Evolutionary conservation across 83 land plant genomes (phyloP).

Genomic region (Diphasiastrum complanatum): DNA sequence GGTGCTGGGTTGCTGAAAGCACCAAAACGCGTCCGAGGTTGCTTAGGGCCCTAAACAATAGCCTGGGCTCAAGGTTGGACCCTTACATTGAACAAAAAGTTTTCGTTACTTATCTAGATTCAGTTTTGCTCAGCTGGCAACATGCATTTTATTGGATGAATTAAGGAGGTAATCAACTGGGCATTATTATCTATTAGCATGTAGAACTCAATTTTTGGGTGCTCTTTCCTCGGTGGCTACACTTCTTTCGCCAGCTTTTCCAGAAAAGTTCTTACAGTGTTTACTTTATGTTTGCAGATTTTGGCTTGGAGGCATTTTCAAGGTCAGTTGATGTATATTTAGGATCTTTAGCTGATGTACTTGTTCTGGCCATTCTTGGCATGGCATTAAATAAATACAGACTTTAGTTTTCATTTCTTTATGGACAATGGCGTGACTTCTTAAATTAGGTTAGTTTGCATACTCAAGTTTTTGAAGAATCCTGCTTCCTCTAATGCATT

Average conservation of each 20-base stretch:
- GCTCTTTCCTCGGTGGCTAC: no score
- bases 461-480: no score
- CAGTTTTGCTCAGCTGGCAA: no score
- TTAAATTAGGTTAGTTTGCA: no score
- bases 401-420: no score
- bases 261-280: neutral
- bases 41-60: slow-evolving; percentile 56
- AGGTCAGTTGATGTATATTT: slow-evolving; percentile 37
- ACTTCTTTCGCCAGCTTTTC: neutral
- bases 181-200: no score
- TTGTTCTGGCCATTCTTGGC: neutral
- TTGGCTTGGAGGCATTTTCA: slow-evolving; percentile 89
- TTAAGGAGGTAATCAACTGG: no score
- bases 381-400: neutral
- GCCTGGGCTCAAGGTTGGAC: slow-evolving; percentile 72
- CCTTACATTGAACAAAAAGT: neutral
- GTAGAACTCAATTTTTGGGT: no score
- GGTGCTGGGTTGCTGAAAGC: slow-evolving; percentile 64
- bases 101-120: no score
- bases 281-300: slow-evolving; percentile 43
- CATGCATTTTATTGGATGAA: no score
- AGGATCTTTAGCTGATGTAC: neutral
- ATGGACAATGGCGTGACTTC: no score
- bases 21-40: slow-evolving; percentile 70
- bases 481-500: no score